Conservation (phyloP, 164 flowering plant species). For the Piper betle region DNA sequence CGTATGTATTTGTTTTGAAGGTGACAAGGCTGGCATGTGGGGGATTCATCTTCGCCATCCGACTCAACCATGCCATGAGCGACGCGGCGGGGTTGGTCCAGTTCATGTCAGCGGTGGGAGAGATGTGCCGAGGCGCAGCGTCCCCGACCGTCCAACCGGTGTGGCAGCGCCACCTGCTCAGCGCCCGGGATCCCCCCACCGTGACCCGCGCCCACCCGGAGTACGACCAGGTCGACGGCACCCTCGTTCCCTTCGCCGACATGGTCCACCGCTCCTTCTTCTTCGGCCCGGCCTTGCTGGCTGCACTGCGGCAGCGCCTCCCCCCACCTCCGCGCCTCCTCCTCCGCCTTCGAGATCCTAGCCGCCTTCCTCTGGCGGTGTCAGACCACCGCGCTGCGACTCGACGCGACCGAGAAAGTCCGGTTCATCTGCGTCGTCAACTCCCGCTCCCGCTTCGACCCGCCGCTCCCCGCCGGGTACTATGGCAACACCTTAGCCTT, state of each 20-base stretch:
- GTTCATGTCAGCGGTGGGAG: conserved; percentile 17
- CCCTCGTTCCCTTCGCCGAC: not conserved
- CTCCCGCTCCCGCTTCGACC: conserved; percentile 5
- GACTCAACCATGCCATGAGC: conserved; percentile 26
- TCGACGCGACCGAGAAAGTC: conserved; percentile 13
- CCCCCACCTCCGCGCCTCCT: conserved; percentile 5
- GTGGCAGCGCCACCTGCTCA: conserved; percentile 17
- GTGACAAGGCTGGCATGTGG: conserved; percentile 41
- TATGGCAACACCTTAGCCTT: conserved; percentile 17
- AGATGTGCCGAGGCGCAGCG: conserved; percentile 17
- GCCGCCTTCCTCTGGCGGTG: conserved; percentile 26
- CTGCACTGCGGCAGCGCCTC: conserved; percentile 9
- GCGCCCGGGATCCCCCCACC: conserved; percentile 15
- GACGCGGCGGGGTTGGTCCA: conserved; percentile 21
- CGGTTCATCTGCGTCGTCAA: conserved; percentile 6
- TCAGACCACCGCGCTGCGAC: conserved; percentile 17
- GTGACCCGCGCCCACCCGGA: conserved; percentile 14
- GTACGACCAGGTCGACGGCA: not conserved
- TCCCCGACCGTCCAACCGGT: conserved; percentile 21
- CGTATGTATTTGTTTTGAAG: conserved; percentile 10
- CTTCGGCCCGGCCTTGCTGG: conserved; percentile 12
- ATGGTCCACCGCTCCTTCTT: conserved; percentile 14
- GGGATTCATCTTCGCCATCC: conserved; percentile 20
- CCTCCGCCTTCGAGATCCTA: conserved; percentile 16
- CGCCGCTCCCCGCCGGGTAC: conserved; percentile 16